phyloP scores from a whole-genome alignment of 2,329 filamentous ascomycete genomes.

The Setomelanomma holmii region DNA sequence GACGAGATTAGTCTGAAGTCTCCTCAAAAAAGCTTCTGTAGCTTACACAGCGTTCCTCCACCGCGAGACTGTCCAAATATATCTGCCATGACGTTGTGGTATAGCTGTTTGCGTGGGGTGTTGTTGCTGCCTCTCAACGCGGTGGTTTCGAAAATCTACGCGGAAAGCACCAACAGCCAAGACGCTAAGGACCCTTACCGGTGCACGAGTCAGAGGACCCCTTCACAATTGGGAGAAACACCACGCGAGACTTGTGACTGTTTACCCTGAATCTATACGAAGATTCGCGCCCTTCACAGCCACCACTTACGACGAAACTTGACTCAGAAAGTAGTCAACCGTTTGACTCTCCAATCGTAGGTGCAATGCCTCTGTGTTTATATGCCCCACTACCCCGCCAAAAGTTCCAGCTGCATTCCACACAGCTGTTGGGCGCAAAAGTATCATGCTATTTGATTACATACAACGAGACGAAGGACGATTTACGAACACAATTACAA shows the following conservation, averaged over 20 bases:
- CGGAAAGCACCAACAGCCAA: constrained; percentile 30
- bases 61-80: constrained; percentile 96
- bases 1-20: constrained; percentile 36
- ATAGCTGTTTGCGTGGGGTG: constrained; percentile 34
- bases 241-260: constrained; percentile 34
- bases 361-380: constrained; percentile 18
- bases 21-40: constrained; percentile 6
- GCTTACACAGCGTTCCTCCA: constrained; percentile 83
- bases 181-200: constrained; percentile 24
- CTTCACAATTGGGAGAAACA: constrained; percentile 33
- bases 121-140: constrained; percentile 38
- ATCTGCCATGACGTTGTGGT: constrained; percentile 73
- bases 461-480: neutral
- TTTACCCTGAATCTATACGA: constrained; percentile 15
- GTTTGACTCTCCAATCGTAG: constrained; percentile 32
- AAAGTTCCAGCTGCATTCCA: constrained; percentile 4
- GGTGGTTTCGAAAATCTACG: constrained; percentile 39
- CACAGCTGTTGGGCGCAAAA: constrained; percentile 6
- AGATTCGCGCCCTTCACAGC: constrained; percentile 7
- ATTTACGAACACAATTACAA: neutral
- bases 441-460: neutral
- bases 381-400: constrained; percentile 45
- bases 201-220: constrained; percentile 35
- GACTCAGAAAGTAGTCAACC: constrained; percentile 5
- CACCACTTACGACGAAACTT: neutral